Base-by-base conservation (phyloP, 257 asterid genomes). In the Hygrophila difformis region DNA sequence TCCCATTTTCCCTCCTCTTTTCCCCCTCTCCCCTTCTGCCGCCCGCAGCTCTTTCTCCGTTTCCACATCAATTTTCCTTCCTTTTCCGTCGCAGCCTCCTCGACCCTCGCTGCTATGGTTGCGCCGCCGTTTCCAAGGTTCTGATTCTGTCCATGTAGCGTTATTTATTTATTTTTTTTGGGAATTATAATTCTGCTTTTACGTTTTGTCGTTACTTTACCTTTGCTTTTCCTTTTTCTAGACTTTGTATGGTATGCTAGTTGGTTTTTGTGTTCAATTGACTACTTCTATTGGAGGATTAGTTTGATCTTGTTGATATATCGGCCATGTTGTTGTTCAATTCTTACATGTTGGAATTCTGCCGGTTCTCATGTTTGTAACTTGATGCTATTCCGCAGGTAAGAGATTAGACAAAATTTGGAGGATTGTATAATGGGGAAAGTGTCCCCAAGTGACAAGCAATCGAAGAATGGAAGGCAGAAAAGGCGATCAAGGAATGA, bases 361-460 rank as follows among this genome's bases (percentile, higher is more conserved):
- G 2, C 21, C 17, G 8, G 3, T 34, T 53, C 18, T 26, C 12
- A 18, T 45, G 14, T 13, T 36, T 42, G 43, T 36, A 7, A 16
- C 31, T 5, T 1, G 31, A 26, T 3, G 31, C 31, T 26, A 8
- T 26, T 26, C 31, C 8, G 31, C 31, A 26, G 31, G 31, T 26
- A 8, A 26, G 31, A 26, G 4, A 26, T 26, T 8, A 3, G 31
- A 26, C n/a, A n/a, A n/a, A n/a, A n/a, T n/a, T n/a, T 49, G 45
- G 23, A 14, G 13, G 21, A 14, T n/a, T 4, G 22, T 1, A 50
- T 28, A n/a, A 88, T 78, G 92, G 95, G 86, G 8, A 87, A 87
- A 61, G 78, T 71, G 24, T 79, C 81, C 40, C 82, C 80, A 13
- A 71, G 60, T 7, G 91, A 77, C 24, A 61, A 64, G 64, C 76